These are phyloP conservation scores for Bacidia rubella DNA, from an alignment of 495 filamentous ascomycete genomes.

Conservation along the genomic window DNA sequence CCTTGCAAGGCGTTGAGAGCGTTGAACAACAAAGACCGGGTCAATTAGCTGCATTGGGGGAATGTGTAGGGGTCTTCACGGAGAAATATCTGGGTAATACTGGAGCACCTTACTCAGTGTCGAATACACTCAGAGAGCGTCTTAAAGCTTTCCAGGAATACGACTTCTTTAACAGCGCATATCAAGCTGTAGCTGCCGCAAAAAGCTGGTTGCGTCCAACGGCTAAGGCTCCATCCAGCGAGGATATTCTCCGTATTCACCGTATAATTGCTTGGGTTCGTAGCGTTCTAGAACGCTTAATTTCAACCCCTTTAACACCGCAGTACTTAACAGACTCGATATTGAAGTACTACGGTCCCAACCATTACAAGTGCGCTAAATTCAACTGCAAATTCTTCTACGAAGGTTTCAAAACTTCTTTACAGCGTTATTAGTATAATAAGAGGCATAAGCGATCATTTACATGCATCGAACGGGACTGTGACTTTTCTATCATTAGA, in stretches of 20 bases:
- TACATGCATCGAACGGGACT: neutral
- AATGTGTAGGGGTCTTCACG: neutral
- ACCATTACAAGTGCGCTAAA: neutral
- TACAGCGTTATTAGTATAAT: neutral
- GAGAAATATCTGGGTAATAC: neutral
- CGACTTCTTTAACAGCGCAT: neutral
- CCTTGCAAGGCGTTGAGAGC: neutral
- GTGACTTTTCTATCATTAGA: neutral
- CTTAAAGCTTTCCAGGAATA: neutral
- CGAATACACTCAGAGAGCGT: neutral
- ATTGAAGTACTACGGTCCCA: neutral
- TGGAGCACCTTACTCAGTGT: neutral
- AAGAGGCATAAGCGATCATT: neutral
- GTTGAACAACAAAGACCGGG: neutral
- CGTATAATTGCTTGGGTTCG: neutral
- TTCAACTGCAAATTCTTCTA: neutral
- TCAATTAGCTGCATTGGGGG: neutral
- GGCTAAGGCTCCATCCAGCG: neutral
- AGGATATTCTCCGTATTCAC: neutral
- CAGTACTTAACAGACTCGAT: neutral
- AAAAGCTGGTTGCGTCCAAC: neutral
- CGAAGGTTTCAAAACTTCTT: neutral
- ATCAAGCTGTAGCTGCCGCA: neutral
- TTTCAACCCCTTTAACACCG: neutral
- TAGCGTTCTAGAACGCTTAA: neutral